Evolutionary conservation across 169 alveolate species (phyloP).

Genomic region (Theileria parva): DNA sequence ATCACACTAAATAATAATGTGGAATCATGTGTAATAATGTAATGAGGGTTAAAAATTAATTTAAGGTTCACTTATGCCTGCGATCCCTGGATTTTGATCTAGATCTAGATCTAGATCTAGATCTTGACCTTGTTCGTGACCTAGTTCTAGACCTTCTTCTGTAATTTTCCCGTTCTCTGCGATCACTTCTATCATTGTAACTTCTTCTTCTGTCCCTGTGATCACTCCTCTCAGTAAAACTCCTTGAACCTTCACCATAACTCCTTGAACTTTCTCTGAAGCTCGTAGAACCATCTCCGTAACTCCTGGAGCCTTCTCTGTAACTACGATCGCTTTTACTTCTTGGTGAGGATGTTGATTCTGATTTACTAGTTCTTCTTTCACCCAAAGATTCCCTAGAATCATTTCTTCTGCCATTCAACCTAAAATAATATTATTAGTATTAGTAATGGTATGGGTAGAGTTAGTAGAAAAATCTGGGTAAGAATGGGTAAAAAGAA

Average conservation of each 20-base stretch:
- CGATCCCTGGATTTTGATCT: slow-evolving; percentile 16
- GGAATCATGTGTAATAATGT: background rate
- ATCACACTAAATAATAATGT: background rate
- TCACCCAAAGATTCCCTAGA: slow-evolving; percentile 3
- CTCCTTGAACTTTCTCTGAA: background rate
- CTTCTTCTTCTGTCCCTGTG: slow-evolving; percentile 3
- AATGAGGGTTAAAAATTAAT: slow-evolving; percentile 5
- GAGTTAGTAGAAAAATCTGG: background rate
- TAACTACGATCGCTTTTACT: background rate
- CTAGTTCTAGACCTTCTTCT: slow-evolving; percentile 17
- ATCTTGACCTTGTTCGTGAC: slow-evolving; percentile 16
- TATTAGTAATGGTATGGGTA: background rate
- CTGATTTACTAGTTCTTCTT: slow-evolving; percentile 16
- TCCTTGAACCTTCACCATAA: slow-evolving; percentile 3
- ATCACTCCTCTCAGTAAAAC: slow-evolving; percentile 16
- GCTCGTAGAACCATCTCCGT: too few relatives aligned
- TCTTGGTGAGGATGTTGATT: slow-evolving; percentile 18
- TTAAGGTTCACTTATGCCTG: slow-evolving; percentile 13
- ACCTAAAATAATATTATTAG: background rate
- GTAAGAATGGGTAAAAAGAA: background rate
- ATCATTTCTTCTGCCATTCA: slow-evolving; percentile 2
- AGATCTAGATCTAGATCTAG: slow-evolving; percentile 13
- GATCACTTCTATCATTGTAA: background rate
- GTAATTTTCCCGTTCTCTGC: slow-evolving; percentile 35
- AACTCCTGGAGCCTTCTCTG: slow-evolving; percentile 5